Percentiles rank a stretch among this genome's conserved stretches.
Evolutionary conservation across 768 basidiomycete species (phyloP).

Genomic region (Lactarius trivialis): DNA sequence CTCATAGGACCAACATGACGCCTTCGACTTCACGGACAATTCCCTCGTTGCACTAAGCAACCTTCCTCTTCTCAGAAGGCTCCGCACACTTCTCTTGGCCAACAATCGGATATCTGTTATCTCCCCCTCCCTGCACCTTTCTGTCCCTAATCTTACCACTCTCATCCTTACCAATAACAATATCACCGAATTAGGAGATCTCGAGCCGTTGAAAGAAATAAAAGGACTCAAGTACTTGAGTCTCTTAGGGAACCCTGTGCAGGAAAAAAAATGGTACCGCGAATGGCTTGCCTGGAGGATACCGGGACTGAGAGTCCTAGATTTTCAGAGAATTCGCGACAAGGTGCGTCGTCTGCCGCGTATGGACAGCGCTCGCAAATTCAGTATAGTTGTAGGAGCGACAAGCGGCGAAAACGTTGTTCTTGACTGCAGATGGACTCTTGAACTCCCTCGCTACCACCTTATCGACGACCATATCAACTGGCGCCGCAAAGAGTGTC

Average conservation of each 20-base stretch:
- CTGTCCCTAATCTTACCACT: conserved; percentile 76
- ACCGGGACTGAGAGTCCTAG: conserved; percentile 82
- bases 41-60: conserved; percentile 76
- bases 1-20: conserved; percentile 82
- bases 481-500: conserved; percentile 51
- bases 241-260: conserved; percentile 76
- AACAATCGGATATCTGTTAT: conserved; percentile 86
- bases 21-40: conserved; percentile 92
- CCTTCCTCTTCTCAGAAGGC: conserved; percentile 78
- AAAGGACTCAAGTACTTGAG: conserved; percentile 68
- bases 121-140: conserved; percentile 74
- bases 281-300: conserved; percentile 91
- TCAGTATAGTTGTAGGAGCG: conserved; percentile 55
- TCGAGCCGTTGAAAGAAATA: conserved; percentile 75
- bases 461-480: conserved; percentile 66
- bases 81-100: conserved; percentile 77
- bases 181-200: conserved; percentile 72
- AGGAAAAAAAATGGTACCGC: conserved; percentile 92
- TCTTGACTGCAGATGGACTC: conserved; percentile 73
- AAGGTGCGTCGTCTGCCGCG: conserved; percentile 61
- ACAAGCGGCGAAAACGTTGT: conserved; percentile 61
- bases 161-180: conserved; percentile 83
- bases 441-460: conserved; percentile 76
- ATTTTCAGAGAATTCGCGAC: conserved; percentile 92
- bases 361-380: neutral